Evolutionary conservation across 345 rosid genomes (phyloP), one percentile per base, ranked within the genome.

Genomic region (Gossypium rotundifolium): DNA sequence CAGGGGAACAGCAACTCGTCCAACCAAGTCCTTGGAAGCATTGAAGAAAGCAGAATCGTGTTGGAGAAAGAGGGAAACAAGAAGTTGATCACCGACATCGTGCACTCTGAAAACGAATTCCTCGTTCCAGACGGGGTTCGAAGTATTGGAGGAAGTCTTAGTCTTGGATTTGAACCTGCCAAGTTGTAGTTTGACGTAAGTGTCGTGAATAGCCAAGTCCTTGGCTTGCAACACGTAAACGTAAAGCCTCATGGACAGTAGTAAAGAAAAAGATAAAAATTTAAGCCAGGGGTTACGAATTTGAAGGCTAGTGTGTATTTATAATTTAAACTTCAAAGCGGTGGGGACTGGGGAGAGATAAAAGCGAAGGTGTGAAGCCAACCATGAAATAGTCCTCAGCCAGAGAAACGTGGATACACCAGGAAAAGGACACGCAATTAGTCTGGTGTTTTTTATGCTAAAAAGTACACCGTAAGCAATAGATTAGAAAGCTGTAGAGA

Each of bases 141-240:
- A 1, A 40, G 76, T 82, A 29, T 76, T 81, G 70, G 79, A 82
- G 44, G 75, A 70, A 23, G 83, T 67, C 83, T 87, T 85, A 51
- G 95, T 87, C 83, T 88, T 90, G 53, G 88, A 84, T 73, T 86
- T 89, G 78, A 63, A 83, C 81, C 79, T 92, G n/a, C 97, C 95
- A 17, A 88, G 77, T 70, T 80, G 85, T 51, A 94, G 87, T 71
- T 85, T 84, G 61, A 81, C 91, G 81, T 77, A 88, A 10, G 91
- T 79, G 75, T 85, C 88, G 71, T 59, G 55, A 0, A 75, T 87
- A 40, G 86, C 88, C 79, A 92, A 77, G 84, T 87, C 93, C 67
- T 83, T 81, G 3, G 88, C 98, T 80, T 89, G 88, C 81, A 90
- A 75, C 17, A 90, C 85, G 82, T 87, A 86, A 42, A 90, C 95